Evolutionary conservation across 257 asterid genomes (phyloP).

Genomic region (Galeopsis tetrahit): DNA sequence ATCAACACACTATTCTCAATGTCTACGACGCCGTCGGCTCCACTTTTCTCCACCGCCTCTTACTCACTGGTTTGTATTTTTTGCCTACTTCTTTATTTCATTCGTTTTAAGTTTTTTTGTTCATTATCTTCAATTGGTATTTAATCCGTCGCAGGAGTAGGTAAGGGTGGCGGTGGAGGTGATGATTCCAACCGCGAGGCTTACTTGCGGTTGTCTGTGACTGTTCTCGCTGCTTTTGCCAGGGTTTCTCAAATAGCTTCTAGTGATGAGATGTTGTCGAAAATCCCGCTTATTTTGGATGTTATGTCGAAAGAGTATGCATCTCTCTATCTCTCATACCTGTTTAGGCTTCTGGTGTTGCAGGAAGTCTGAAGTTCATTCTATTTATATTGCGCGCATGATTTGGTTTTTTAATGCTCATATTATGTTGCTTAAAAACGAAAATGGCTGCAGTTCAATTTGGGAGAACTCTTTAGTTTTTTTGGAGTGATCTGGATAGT

Average conservation of each 20-base stretch:
- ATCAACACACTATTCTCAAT: slow-evolving; percentile 57
- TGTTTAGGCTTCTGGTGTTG: not conserved
- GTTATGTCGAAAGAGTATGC: slow-evolving; percentile 58
- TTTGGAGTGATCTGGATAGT: not conserved
- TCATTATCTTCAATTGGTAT: not conserved
- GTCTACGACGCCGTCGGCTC: slow-evolving; percentile 72
- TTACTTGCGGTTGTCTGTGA: slow-evolving; percentile 71
- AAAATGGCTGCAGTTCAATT: not conserved
- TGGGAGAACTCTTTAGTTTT: not conserved
- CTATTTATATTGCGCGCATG: not conserved
- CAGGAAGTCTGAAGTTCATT: not conserved
- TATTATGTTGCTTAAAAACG: not conserved
- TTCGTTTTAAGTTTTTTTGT: not conserved
- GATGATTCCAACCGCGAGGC: slow-evolving; percentile 51
- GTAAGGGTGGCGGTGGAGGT: slow-evolving; percentile 47
- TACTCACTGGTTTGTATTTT: slow-evolving; percentile 59
- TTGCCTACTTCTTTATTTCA: not conserved
- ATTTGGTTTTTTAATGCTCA: not conserved
- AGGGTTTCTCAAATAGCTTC: slow-evolving; percentile 79
- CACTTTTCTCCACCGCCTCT: slow-evolving; percentile 76
- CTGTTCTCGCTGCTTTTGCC: slow-evolving; percentile 72
- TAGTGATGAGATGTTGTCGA: slow-evolving; percentile 59
- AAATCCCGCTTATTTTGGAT: slow-evolving; percentile 64
- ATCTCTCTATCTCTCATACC: not conserved
- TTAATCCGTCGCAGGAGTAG: slow-evolving; percentile 48